Evolutionary conservation across 2,329 filamentous ascomycete species (phyloP), one percentile per base, ranked within the genome.

Genomic region (Verticillium tricorpus): DNA sequence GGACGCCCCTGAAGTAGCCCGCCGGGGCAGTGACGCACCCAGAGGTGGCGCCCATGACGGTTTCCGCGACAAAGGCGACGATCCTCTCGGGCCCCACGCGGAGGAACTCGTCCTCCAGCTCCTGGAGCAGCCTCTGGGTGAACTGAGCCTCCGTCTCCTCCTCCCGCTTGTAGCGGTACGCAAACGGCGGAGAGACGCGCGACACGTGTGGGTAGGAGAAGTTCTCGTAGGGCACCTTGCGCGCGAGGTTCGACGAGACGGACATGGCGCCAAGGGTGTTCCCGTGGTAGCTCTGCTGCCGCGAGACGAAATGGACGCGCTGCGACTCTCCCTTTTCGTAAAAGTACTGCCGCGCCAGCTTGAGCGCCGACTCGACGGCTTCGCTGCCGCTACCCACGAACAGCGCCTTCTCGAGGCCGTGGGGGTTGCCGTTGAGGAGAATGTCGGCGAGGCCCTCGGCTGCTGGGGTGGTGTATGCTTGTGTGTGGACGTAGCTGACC

Each of bases 41-140:
- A 0, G 56, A 28, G 25, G 56, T 39, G 15, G 56, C 88, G 2
- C 90, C 89, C 15, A 90, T 89, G 1, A 93, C 81, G 0, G 90
- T 87, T 72, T 93, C 90, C 1, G 88, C 87, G 0, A 83, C 68
- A 61, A 85, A 83, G 0, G 79, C 81, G 57, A 76, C 74, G 7
- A 84, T 77, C 0, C 68, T 82, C 1, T 78, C 69, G 0, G 82
- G 77, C 0, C 81, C 82, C 0, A 84, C 57, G 0, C 73, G 67
- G 14, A 74, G 70, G 12, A 85, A 79, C 65, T 85, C 80, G 1
- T 71, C 70, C 22, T 84, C 81, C 0, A 85, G 66, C 60, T 84
- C 80, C 1, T 69, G 65, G 0, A 77, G 73, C 0, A 85, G 71
- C 0, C 77, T 69, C 0, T 59, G 37, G 0, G 78, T 75, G 57